A percentile compares a stretch with the other conserved stretches of the same genome.
Evolutionary conservation across 31 red algal species (phyloP).

Genomic region (Asparagopsis taxiformis): DNA sequence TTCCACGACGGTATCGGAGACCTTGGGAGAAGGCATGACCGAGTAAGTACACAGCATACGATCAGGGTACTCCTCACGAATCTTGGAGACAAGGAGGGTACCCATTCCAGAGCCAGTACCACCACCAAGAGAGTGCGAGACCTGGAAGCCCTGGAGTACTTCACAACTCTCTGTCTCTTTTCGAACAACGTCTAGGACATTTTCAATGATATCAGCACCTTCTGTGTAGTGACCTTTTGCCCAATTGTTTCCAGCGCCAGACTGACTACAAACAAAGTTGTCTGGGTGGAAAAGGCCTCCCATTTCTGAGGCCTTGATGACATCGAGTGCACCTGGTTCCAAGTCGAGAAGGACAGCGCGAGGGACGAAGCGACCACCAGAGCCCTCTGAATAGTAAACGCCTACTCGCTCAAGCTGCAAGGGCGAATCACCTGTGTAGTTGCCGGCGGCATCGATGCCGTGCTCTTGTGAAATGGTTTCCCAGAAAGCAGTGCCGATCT

Average conservation of each 20-base stretch:
- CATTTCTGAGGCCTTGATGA: slow-evolving; percentile 60
- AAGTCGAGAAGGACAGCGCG: slow-evolving; percentile 92
- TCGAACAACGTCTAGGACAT: slow-evolving; percentile 84
- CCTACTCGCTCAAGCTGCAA: slow-evolving; percentile 88
- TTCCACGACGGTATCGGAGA: slow-evolving; percentile 97
- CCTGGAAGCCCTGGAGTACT: slow-evolving; percentile 98
- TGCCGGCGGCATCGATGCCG: slow-evolving; percentile 75
- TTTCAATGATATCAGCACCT: slow-evolving; percentile 96
- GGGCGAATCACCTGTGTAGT: slow-evolving; percentile 46
- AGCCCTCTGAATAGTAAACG: slow-evolving; percentile 95
- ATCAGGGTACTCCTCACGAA: slow-evolving; percentile 99
- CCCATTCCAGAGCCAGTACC: slow-evolving; percentile 99
- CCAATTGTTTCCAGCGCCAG: slow-evolving; percentile 99
- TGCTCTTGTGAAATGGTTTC: slow-evolving; percentile 97
- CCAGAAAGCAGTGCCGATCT: slow-evolving; percentile 98
- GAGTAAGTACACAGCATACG: slow-evolving; percentile 99
- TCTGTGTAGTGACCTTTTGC: slow-evolving; percentile 99
- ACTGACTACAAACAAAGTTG: slow-evolving; percentile 92
- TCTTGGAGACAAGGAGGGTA: slow-evolving; percentile 97
- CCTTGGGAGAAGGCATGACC: slow-evolving; percentile 98
- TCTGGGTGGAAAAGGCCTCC: slow-evolving; percentile 92
- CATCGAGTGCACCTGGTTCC: slow-evolving; percentile 92
- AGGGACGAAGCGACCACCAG: slow-evolving; percentile 89
- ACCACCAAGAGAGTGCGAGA: slow-evolving; percentile 98
- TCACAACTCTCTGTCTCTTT: slow-evolving; percentile 96